phyloP scores from a whole-genome alignment of 345 rosid species.

The Gossypium sturtianum region DNA sequence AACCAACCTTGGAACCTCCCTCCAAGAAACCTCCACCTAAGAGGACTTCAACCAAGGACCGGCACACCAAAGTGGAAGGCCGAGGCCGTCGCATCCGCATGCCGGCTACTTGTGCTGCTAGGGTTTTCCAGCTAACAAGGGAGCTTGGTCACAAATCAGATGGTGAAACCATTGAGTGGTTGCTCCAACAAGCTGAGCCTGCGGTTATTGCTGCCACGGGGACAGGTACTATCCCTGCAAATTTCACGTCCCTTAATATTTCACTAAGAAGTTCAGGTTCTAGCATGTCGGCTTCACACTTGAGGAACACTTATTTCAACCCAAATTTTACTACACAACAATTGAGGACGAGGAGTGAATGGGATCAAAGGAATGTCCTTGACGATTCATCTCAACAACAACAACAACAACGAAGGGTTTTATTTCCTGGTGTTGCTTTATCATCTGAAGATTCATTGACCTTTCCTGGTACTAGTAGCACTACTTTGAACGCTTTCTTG shows the following conservation, averaged over 20 bases:
- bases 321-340: conserved; percentile 37
- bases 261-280: conserved; percentile 80
- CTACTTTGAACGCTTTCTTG: conserved; percentile 20
- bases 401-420: conserved; percentile 24
- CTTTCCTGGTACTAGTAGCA: conserved; percentile 2
- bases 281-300: conserved; percentile 65
- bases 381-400: conserved; percentile 26
- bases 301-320: conserved; percentile 43
- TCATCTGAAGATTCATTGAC: conserved; percentile 18
- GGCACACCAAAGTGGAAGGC: conserved; percentile 93
- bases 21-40: conserved; percentile 61
- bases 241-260: conserved; percentile 80
- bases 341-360: conserved; percentile 24
- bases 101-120: conserved; percentile 87
- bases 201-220: conserved; percentile 90
- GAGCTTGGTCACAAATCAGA: conserved; percentile 90
- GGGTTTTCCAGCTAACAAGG: conserved; percentile 88
- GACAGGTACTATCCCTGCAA: conserved; percentile 89
- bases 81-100: conserved; percentile 95
- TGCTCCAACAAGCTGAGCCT: conserved; percentile 88
- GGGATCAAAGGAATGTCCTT: conserved; percentile 26
- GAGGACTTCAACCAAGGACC: conserved; percentile 70
- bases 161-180: conserved; percentile 88
- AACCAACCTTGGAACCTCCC: conserved; percentile 8
- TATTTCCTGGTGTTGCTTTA: conserved; percentile 26